phyloP scores from a whole-genome alignment of 2,329 filamentous ascomycete species.

The Fusarium sp. region DNA sequence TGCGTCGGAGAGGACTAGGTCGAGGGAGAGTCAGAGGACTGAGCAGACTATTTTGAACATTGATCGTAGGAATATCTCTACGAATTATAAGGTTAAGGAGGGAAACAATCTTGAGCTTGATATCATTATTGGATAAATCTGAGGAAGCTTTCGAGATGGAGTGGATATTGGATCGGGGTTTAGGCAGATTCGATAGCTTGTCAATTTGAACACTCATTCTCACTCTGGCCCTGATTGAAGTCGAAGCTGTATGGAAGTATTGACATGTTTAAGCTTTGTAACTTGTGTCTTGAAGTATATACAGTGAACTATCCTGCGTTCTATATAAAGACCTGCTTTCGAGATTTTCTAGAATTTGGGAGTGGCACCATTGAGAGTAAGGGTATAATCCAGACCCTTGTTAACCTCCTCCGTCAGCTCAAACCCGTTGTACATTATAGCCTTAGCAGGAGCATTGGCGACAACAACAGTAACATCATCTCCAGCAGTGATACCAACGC shows the following conservation, averaged over 20 bases:
- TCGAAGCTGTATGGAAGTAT: too few relatives aligned
- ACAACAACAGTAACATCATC: constrained; percentile 60
- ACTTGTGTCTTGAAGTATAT: too few relatives aligned
- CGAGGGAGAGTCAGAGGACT: constrained; percentile 27
- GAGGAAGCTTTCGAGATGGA: rapidly evolving
- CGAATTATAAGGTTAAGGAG: constrained; percentile 25
- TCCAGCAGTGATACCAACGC: constrained; percentile 49
- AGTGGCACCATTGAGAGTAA: constrained; percentile 50
- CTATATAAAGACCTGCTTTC: not conserved
- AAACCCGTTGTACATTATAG: constrained; percentile 59
- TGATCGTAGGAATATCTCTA: constrained; percentile 25
- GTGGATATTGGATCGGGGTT: not conserved
- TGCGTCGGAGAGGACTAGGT: constrained; percentile 4
- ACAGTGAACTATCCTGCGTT: too few relatives aligned
- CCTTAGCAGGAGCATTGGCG: constrained; percentile 58
- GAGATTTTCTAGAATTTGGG: constrained; percentile 5
- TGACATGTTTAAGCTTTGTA: too few relatives aligned
- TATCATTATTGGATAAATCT: constrained; percentile 22
- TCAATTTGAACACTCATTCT: not conserved
- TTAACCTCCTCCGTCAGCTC: constrained; percentile 51
- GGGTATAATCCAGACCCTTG: constrained; percentile 54
- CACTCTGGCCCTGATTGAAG: too few relatives aligned
- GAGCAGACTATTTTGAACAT: constrained; percentile 34
- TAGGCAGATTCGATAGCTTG: not conserved
- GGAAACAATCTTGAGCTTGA: constrained; percentile 38